Percentiles rank a stretch among this genome's conserved stretches.
These are phyloP conservation scores for Lathyrus tuberosus DNA, from an alignment of 306 rosid genomes.

Conservation along the genomic window DNA sequence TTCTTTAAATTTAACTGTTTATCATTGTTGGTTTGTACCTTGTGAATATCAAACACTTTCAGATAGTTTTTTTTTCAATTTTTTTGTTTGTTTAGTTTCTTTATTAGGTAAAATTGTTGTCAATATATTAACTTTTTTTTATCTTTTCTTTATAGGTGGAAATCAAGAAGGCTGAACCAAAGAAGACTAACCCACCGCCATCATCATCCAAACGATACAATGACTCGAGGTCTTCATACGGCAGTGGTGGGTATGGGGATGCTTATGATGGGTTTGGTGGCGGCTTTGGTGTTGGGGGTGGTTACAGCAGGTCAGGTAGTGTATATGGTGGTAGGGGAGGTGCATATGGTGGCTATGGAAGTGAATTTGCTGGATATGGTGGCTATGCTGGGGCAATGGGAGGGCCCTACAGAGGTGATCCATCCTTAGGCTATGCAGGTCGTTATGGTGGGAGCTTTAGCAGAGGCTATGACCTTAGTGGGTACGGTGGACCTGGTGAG, in stretches of 20 bases:
- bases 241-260: constrained; percentile 79
- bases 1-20: constrained; percentile 18
- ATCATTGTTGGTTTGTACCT: neutral
- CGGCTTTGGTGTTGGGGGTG: constrained; percentile 66
- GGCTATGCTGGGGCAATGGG: constrained; percentile 79
- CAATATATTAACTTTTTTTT: neutral
- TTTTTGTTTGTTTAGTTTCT: neutral
- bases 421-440: constrained; percentile 71
- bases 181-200: constrained; percentile 76
- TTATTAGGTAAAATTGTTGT: neutral
- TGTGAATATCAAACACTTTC: neutral
- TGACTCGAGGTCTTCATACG: constrained; percentile 70
- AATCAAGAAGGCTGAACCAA: constrained; percentile 98
- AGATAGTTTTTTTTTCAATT: neutral
- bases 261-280: constrained; percentile 82
- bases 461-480: constrained; percentile 85
- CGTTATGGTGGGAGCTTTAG: constrained; percentile 87
- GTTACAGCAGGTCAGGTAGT: constrained; percentile 70
- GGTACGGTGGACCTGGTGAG: constrained; percentile 83
- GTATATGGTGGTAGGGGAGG: constrained; percentile 64
- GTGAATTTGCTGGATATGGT: constrained; percentile 87
- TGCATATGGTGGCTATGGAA: constrained; percentile 68
- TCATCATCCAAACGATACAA: constrained; percentile 81
- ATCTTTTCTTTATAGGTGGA: constrained; percentile 70
- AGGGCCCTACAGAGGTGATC: constrained; percentile 81